Evolutionary conservation across 2,329 filamentous ascomycete genomes (phyloP).

Genomic region (Chrysoporthe puriensis): DNA sequence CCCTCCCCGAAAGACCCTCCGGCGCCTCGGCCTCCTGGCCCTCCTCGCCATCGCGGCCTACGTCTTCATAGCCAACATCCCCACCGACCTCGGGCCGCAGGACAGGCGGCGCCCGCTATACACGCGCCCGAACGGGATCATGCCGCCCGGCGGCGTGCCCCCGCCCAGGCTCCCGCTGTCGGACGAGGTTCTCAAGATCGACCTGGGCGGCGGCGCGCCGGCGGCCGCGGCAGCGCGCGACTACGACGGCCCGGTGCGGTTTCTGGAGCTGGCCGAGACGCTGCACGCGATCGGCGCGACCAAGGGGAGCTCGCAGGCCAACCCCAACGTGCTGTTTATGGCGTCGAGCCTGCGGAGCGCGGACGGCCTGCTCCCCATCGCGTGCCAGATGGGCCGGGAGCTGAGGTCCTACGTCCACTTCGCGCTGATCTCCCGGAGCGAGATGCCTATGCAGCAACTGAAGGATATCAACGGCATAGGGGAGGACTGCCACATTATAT

Average conservation of each 20-base stretch:
- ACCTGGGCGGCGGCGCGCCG: conserved; percentile 9
- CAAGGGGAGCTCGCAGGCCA: conserved; percentile 53
- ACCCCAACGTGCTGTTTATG: conserved; percentile 78
- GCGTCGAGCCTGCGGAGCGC: conserved; percentile 75
- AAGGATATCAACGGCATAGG: conserved; percentile 80
- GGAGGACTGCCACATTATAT: conserved; percentile 66
- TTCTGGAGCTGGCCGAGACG: conserved; percentile 65
- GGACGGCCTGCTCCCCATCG: conserved; percentile 74
- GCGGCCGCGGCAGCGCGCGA: conserved; percentile 42
- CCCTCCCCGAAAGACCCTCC: conserved; percentile 56
- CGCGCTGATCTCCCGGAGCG: conserved; percentile 73
- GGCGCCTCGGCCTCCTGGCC: conserved; percentile 54
- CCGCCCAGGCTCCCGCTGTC: conserved; percentile 21
- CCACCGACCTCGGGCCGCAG: conserved; percentile 46
- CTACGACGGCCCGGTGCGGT: conserved; percentile 73
- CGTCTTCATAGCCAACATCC: conserved; percentile 67
- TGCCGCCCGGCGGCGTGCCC: conserved; percentile 15
- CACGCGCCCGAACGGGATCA: conserved; percentile 28
- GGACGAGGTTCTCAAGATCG: conserved; percentile 19
- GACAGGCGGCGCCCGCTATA: conserved; percentile 46
- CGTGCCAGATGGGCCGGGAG: conserved; percentile 80
- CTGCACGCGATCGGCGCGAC: conserved; percentile 63
- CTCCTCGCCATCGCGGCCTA: conserved; percentile 58
- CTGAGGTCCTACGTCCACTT: conserved; percentile 79
- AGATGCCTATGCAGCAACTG: conserved; percentile 70